Conservation (phyloP, 306 rosid genomes). For the apple (Malus domestica) region ASM211411v1 NC_041801.1:18931001-18931500, state of each 20-base stretch:
- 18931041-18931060: conserved; percentile 51
- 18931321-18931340: conserved; percentile 75
- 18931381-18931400: conserved; percentile 77
- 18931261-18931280: too few relatives aligned
- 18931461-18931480: conserved; percentile 61
- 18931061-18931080: conserved; percentile 64
- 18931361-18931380: conserved; percentile 99
- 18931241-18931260: too few relatives aligned
- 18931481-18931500: conserved; percentile 67
- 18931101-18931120: too few relatives aligned
- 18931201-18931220: too few relatives aligned
- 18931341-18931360: conserved; percentile 94
- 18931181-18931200: too few relatives aligned
- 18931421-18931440: conserved; percentile 36
- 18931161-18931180: too few relatives aligned
- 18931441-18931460: conserved; percentile 15
- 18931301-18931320: conserved; percentile 1
- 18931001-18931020: conserved; percentile 76
- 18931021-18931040: conserved; percentile 93
- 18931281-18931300: too few relatives aligned
- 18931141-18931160: too few relatives aligned
- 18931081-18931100: too few relatives aligned
- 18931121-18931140: too few relatives aligned
- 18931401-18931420: conserved; percentile 39
- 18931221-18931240: too few relatives aligned